A percentile compares a stretch with the other conserved stretches of the same genome.
Conservation (phyloP, 805 yeast species). For the Wickerhamomyces rabaulensis region DNA sequence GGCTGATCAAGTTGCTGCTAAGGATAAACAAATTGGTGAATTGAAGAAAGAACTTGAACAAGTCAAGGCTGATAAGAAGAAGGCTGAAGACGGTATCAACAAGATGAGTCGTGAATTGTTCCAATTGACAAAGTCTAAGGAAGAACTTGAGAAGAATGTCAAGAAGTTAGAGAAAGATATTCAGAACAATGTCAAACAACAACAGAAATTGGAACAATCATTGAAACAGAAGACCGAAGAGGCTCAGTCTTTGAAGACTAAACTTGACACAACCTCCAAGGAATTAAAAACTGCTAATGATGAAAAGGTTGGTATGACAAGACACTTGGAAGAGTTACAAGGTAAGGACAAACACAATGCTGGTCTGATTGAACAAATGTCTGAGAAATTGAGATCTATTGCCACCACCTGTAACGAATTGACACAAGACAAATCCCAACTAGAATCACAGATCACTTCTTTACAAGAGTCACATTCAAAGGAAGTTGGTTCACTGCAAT, state of each 20-base stretch:
- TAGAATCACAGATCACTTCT: conserved; percentile 14
- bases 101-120: conserved; percentile 85
- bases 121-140: conserved; percentile 55
- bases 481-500: conserved; percentile 13
- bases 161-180: conserved; percentile 32
- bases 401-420: conserved; percentile 30
- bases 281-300: not conserved
- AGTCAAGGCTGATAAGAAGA: conserved; percentile 38
- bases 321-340: conserved; percentile 23
- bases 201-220: conserved; percentile 14
- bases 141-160: conserved; percentile 39
- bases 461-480: conserved; percentile 4
- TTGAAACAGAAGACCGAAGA: conserved; percentile 16
- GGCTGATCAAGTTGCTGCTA: conserved; percentile 12
- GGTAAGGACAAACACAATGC: conserved; percentile 27
- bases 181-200: conserved; percentile 20
- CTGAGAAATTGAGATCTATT: conserved; percentile 40
- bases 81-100: conserved; percentile 82
- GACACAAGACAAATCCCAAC: conserved; percentile 17
- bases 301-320: conserved; percentile 12
- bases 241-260: conserved; percentile 6
- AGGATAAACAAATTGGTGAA: conserved; percentile 17
- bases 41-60: conserved; percentile 24
- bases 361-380: conserved; percentile 34
- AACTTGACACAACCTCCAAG: conserved; percentile 5